Evolutionary conservation across 306 rosid species (phyloP).

Genomic region (Quercus bicolor): DNA sequence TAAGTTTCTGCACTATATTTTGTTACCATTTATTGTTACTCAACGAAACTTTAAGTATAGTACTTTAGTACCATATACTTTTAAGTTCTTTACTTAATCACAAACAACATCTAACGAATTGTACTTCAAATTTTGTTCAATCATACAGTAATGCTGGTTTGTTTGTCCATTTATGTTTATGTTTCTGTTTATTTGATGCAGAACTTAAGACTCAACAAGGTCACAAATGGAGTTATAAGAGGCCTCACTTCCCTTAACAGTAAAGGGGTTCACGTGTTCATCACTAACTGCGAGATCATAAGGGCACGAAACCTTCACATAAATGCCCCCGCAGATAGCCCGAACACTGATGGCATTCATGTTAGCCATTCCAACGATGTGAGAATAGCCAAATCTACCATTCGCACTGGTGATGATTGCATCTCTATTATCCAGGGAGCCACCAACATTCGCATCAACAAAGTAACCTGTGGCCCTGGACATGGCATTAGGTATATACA

Average conservation of each 20-base stretch:
- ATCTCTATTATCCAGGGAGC: constrained; percentile 35
- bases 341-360: constrained; percentile 58
- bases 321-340: constrained; percentile 37
- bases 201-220: constrained; percentile 28
- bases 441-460: constrained; percentile 30
- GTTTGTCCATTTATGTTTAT: background rate
- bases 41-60: too few relatives aligned
- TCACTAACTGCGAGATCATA: constrained; percentile 31
- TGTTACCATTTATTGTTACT: too few relatives aligned
- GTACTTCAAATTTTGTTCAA: too few relatives aligned
- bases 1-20: constrained; percentile 25
- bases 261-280: constrained; percentile 46
- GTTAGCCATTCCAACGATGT: constrained; percentile 41
- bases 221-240: constrained; percentile 27
- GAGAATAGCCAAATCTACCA: constrained; percentile 28
- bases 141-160: background rate
- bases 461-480: constrained; percentile 38
- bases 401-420: constrained; percentile 53
- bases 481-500: constrained; percentile 37
- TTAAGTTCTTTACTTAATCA: too few relatives aligned
- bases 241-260: constrained; percentile 36
- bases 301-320: constrained; percentile 26
- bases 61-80: too few relatives aligned
- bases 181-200: constrained; percentile 4
- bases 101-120: too few relatives aligned